Evolutionary conservation across 129 eudicot species (phyloP), one percentile per base, ranked within the genome.

Genomic region (Flaveria ramosissima): DNA sequence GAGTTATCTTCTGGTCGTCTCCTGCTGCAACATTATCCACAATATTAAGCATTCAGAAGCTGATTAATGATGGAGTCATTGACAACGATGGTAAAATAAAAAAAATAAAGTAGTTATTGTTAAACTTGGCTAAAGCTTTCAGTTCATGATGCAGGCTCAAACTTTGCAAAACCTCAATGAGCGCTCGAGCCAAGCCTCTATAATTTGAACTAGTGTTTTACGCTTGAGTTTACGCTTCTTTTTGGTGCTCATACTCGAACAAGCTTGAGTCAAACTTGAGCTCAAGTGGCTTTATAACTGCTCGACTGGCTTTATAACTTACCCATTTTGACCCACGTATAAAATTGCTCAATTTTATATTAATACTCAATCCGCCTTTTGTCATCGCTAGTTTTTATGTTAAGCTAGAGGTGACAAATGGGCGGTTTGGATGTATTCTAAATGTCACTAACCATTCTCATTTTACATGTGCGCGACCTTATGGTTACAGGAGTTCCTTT

Each of bases 21-120:
- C 32, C 86, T 15, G 87, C 83, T 7, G 81, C 83, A 9, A 2
- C 47, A 23, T 55, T 77, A 43, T 81, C 84, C 4, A 4, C 32
- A 2, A 0, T 14, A 0, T 15, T 71, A 16, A 80, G 85, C 52
- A 36, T 78, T 12, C 77, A 63, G 43, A 78, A 78, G 48, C 46
- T 89, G 47, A 46, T 89, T 32, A 83, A 77, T 10, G 84, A 89
- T 50, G 84, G 85, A 56, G 68, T 84, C 19, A 51, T 86, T 32
- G 78, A 86, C 60, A 47, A 71, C 0, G 72, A 83, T 10, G 95
- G 95, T 89, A 57, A 80, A 1, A 74, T 85, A 13, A 48, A n/a
- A 4, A 30, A 4, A 30, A 30, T 30, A 30, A 59, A 57, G 16
- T 59, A 11, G 65, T 59, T 59, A 12, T 59, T 30, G 13, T 59